Evolutionary conservation across 2,329 filamentous ascomycete genomes (phyloP).

Genomic region (Plectosphaerella plurivora): DNA sequence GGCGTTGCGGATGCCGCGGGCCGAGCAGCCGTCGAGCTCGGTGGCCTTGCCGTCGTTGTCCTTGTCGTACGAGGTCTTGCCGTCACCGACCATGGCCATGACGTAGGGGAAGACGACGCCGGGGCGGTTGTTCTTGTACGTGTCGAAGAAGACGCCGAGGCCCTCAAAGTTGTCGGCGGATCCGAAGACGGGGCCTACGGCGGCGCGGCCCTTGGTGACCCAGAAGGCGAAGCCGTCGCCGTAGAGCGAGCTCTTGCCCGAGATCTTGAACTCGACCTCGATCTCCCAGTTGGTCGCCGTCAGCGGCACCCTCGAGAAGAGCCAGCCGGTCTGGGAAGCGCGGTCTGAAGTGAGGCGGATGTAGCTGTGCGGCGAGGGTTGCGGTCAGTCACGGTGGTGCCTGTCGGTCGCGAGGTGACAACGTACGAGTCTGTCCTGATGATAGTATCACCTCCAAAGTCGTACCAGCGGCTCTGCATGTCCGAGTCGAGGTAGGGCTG

Average conservation of each 20-base stretch:
- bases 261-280: constrained; percentile 91
- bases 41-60: constrained; percentile 89
- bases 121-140: constrained; percentile 98
- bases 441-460: constrained; percentile 95
- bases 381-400: not conserved
- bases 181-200: constrained; percentile 81
- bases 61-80: constrained; percentile 85
- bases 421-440: constrained; percentile 66
- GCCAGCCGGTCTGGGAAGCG: constrained; percentile 85
- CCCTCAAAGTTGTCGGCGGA: constrained; percentile 87
- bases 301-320: constrained; percentile 89
- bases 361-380: constrained; percentile 52
- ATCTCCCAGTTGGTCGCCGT: constrained; percentile 99
- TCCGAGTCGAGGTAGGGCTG: constrained; percentile 97
- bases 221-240: constrained; percentile 97
- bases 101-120: constrained; percentile 95
- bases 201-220: constrained; percentile 89
- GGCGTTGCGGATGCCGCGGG: constrained; percentile 80
- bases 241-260: constrained; percentile 82
- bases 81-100: constrained; percentile 97
- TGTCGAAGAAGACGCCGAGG: constrained; percentile 93
- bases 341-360: constrained; percentile 88
- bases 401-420: not conserved
- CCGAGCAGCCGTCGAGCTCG: constrained; percentile 92
- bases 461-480: constrained; percentile 98